phyloP scores from a whole-genome alignment of 495 filamentous ascomycete species.

The Xylaria grammica region DNA sequence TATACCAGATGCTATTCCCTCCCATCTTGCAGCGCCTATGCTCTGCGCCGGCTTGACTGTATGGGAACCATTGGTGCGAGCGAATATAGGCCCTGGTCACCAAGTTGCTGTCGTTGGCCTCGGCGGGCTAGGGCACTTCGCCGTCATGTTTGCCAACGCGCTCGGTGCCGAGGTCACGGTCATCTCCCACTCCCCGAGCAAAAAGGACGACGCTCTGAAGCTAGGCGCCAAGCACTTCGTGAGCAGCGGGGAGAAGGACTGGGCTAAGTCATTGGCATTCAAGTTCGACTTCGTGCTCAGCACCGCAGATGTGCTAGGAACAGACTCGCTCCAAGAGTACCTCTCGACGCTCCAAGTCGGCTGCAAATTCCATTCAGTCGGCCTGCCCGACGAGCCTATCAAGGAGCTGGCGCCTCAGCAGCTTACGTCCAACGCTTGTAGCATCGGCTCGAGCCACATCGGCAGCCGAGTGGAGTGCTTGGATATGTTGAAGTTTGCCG shows the following conservation, averaged over 20 bases:
- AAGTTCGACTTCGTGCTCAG: slow-evolving; percentile 79
- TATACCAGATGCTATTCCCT: slow-evolving; percentile 72
- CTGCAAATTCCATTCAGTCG: slow-evolving; percentile 76
- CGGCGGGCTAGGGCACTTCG: slow-evolving; percentile 75
- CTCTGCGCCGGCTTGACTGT: slow-evolving; percentile 80
- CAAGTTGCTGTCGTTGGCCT: slow-evolving; percentile 73
- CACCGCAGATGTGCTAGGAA: slow-evolving; percentile 71
- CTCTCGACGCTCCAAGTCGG: slow-evolving; percentile 71
- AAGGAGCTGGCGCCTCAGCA: slow-evolving; percentile 64
- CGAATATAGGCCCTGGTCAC: slow-evolving; percentile 67
- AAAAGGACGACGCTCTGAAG: slow-evolving; percentile 64
- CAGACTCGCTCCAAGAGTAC: slow-evolving; percentile 61
- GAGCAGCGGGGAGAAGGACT: slow-evolving; percentile 67
- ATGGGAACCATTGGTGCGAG: slow-evolving; percentile 69
- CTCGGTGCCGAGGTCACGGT: slow-evolving; percentile 71
- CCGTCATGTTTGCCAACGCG: slow-evolving; percentile 64
- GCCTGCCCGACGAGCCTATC: slow-evolving; percentile 70
- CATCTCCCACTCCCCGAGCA: slow-evolving; percentile 65
- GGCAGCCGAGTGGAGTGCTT: slow-evolving; percentile 74
- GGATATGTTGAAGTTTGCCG: slow-evolving; percentile 75
- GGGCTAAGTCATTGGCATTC: slow-evolving; percentile 60
- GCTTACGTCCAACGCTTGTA: slow-evolving; percentile 66
- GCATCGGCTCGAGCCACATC: slow-evolving; percentile 71
- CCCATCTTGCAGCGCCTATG: slow-evolving; percentile 71
- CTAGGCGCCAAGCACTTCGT: slow-evolving; percentile 71